Base-by-base conservation (phyloP, 148 eudicot genomes). In the Vaccinium vitisidaea region DNA sequence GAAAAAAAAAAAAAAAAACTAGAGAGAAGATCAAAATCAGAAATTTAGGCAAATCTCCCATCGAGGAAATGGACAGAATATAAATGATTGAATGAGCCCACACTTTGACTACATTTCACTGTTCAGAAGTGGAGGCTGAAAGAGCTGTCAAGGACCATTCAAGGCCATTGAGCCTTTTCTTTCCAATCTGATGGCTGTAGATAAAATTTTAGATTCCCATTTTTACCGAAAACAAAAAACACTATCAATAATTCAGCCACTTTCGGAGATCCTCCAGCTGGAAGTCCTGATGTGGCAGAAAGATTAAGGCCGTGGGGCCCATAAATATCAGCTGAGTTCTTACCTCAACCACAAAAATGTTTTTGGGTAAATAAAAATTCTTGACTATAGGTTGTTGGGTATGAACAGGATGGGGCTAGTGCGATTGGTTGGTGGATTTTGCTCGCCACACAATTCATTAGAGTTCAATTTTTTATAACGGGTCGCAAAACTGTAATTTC, bases 251-350 rank as follows among this genome's bases (percentile, higher is more conserved):
- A 85, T 85, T 80, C 80, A 85, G 5, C 11, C 79, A 80, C 86
- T 85, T 85, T 85, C 53, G 73, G 70, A 80, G 82, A 80, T 85
- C 77, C 86, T 85, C 83, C 83, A 85, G 86, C 86, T 85, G 86
- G 67, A 80, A 77, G 23, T 82, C 53, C 39, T 82, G 83, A 82
- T 10, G 54, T 82, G 77, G 84, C 76, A 82, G 21, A 2, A 6
- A 16, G 13, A 30, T 11, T 5, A 13, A 13, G 63, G 19, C 65
- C 14, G 61, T 79, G 49, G 67, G 81, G 39, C 59, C 65, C 53
- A 43, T 75, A 75, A 75, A 75, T 73, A 80, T 80, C 81, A 54
- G 11, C 6, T 14, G 21, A 27, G 39, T 54, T 79, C 21, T 79
- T 23, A 80, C 49, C 32, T 56, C 49, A 56, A 80, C 69, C 69